Conservation (phyloP, 805 yeast species). For the Ogataea kodamae region DNA sequence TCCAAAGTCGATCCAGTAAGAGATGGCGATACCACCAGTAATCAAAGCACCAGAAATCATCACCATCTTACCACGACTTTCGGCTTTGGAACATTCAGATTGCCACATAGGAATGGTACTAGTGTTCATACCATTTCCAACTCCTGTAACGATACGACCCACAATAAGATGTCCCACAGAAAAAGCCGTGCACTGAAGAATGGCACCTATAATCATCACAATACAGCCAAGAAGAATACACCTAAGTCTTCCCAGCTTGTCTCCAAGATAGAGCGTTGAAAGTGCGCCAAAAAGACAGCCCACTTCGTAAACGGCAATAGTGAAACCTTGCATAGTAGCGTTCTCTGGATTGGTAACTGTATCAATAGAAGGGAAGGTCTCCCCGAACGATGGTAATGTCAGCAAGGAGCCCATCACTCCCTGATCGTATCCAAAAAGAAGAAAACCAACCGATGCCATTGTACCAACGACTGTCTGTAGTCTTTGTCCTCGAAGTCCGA, state of each 20-base stretch:
- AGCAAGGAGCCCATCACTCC: slow-evolving; percentile 44
- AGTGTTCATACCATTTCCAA: slow-evolving; percentile 37
- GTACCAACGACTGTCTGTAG: slow-evolving; percentile 18
- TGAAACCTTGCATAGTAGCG: slow-evolving; percentile 45
- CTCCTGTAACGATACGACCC: slow-evolving; percentile 34
- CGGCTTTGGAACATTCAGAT: slow-evolving; percentile 34
- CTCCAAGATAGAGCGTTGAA: slow-evolving; percentile 40
- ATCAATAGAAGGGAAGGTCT: slow-evolving; percentile 26
- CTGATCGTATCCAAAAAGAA: slow-evolving; percentile 50
- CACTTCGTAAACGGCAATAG: slow-evolving; percentile 46
- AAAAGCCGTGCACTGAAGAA: slow-evolving; percentile 25
- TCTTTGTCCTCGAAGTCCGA: slow-evolving; percentile 20
- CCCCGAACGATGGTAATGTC: slow-evolving; percentile 23
- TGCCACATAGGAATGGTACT: slow-evolving; percentile 36
- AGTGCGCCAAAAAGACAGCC: slow-evolving; percentile 46
- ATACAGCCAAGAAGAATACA: slow-evolving; percentile 36
- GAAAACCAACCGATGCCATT: slow-evolving; percentile 34
- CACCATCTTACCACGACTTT: slow-evolving; percentile 30
- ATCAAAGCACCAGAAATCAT: slow-evolving; percentile 31
- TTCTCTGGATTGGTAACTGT: slow-evolving; percentile 19
- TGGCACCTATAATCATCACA: slow-evolving; percentile 33
- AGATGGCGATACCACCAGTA: slow-evolving; percentile 29
- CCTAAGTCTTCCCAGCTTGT: slow-evolving; percentile 39
- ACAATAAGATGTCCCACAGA: slow-evolving; percentile 29
- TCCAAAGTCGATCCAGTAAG: slow-evolving; percentile 38